phyloP scores from a whole-genome alignment of 2,329 filamentous ascomycete species.

The Tricladium varicosporioides region DNA sequence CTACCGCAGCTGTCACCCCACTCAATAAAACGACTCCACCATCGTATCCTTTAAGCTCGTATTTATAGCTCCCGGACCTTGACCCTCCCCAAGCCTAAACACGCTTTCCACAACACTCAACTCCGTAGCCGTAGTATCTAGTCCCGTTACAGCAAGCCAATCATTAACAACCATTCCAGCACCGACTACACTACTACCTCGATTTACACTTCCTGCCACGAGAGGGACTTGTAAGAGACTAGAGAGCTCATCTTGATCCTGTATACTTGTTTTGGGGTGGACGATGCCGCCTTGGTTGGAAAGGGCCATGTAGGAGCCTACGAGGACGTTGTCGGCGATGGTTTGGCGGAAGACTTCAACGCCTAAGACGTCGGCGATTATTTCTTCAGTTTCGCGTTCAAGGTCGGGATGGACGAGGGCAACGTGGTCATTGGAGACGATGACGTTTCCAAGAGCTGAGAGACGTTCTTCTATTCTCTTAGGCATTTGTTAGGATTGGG shows the following conservation, averaged over 20 bases:
- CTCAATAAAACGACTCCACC: slow-evolving; percentile 97
- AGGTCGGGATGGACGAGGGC: slow-evolving; percentile 94
- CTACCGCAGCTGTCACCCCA: not conserved
- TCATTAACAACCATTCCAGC: slow-evolving; percentile 97
- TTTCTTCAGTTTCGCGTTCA: slow-evolving; percentile 97
- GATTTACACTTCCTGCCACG: slow-evolving; percentile 90
- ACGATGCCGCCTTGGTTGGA: slow-evolving; percentile 96
- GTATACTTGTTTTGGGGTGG: slow-evolving; percentile 93
- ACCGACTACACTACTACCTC: slow-evolving; percentile 91
- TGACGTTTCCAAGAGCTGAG: slow-evolving; percentile 94
- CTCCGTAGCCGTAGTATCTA: slow-evolving; percentile 97
- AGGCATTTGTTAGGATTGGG: not conserved
- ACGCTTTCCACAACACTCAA: slow-evolving; percentile 94
- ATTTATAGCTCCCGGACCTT: slow-evolving; percentile 74
- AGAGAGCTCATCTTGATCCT: slow-evolving; percentile 96
- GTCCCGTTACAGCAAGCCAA: slow-evolving; percentile 91
- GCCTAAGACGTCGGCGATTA: slow-evolving; percentile 89
- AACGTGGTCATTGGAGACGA: slow-evolving; percentile 95
- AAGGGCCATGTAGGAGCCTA: slow-evolving; percentile 93
- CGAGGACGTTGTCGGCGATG: slow-evolving; percentile 93
- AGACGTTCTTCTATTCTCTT: slow-evolving; percentile 94
- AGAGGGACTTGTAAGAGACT: slow-evolving; percentile 92
- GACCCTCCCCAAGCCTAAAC: slow-evolving; percentile 88
- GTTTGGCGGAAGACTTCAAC: slow-evolving; percentile 93
- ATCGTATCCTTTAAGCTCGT: slow-evolving; percentile 93